Evolutionary conservation across 1,284 basidiomycete genomes (phyloP).

Genomic region (Puccinia polysora): DNA sequence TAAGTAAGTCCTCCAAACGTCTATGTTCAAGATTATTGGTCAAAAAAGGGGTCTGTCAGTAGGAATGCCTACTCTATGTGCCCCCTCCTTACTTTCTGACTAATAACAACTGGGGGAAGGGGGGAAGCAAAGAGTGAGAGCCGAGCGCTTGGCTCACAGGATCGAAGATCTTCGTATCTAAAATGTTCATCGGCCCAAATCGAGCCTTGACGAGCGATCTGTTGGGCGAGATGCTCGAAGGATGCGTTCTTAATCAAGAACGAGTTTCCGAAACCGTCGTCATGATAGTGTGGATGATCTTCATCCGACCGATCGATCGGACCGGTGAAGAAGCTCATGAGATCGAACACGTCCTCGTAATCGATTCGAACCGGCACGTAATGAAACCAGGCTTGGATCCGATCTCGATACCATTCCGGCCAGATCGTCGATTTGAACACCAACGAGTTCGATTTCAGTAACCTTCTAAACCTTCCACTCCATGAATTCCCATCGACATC

Average conservation of each 20-base stretch:
- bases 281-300: neutral
- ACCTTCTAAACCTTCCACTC: constrained; percentile 50
- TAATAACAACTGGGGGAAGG: neutral
- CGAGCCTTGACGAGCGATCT: constrained; percentile 55
- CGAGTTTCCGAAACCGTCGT: neutral
- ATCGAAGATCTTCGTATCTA: constrained; percentile 58
- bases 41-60: neutral
- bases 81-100: no score
- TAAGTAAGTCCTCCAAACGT: constrained; percentile 39
- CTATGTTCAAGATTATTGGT: neutral
- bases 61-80: neutral
- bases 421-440: constrained; percentile 56
- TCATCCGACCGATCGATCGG: constrained; percentile 52
- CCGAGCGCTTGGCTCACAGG: no score
- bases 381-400: constrained; percentile 61
- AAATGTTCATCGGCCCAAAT: constrained; percentile 56
- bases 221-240: constrained; percentile 56
- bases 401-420: constrained; percentile 56
- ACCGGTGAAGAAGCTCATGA: constrained; percentile 57
- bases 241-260: constrained; percentile 44
- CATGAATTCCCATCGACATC: constrained; percentile 50
- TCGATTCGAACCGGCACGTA: constrained; percentile 62
- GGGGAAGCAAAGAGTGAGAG: constrained; percentile 47
- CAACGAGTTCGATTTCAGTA: constrained; percentile 54
- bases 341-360: constrained; percentile 57